These are phyloP conservation scores for Nasturtium officinale DNA, from an alignment of 345 rosid species.

Conservation along the genomic window DNA sequence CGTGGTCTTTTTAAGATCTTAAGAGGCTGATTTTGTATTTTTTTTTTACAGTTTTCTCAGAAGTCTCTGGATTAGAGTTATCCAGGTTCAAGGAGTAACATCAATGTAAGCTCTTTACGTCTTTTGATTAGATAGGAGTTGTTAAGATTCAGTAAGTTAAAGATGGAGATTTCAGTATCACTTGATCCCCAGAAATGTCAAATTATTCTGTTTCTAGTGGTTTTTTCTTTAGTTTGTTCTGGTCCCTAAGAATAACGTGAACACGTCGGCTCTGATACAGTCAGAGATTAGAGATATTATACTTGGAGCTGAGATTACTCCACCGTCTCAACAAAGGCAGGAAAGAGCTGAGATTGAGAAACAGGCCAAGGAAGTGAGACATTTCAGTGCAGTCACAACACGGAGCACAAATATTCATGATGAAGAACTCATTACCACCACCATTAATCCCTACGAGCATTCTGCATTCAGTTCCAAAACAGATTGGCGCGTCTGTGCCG, in stretches of 20 bases:
- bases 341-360: constrained; percentile 96
- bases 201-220: too few relatives aligned
- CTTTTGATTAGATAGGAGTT: background rate
- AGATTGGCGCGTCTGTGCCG: constrained; percentile 95
- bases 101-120: constrained; percentile 57
- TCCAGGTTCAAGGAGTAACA: constrained; percentile 76
- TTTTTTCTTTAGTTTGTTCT: too few relatives aligned
- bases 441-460: constrained; percentile 86
- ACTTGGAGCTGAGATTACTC: constrained; percentile 96
- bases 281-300: constrained; percentile 96
- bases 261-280: constrained; percentile 84
- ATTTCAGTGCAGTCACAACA: constrained; percentile 81
- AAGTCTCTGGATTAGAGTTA: constrained; percentile 82
- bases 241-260: constrained; percentile 95
- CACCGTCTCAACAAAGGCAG: constrained; percentile 94
- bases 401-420: constrained; percentile 89
- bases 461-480: constrained; percentile 78
- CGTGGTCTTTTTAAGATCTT: constrained; percentile 13
- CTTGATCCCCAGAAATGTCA: too few relatives aligned
- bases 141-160: constrained; percentile 13
- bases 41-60: constrained; percentile 74
- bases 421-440: constrained; percentile 79
- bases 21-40: constrained; percentile 1
- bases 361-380: constrained; percentile 90
- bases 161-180: too few relatives aligned